Conservation (phyloP, 768 basidiomycete genomes). For the Termitomyces sp. region DNA sequence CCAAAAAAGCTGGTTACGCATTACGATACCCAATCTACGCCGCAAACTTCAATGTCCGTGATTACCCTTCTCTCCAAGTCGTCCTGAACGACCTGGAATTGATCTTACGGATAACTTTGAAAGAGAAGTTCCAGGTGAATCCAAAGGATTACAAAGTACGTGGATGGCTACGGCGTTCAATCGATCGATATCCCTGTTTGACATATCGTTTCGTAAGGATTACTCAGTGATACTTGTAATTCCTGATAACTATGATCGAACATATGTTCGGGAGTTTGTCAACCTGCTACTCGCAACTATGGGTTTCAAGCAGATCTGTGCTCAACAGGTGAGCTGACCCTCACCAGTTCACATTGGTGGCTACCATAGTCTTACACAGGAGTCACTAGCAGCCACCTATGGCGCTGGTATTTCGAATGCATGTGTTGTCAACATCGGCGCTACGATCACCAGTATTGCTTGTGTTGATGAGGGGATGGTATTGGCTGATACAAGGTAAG, state of each 20-base stretch:
- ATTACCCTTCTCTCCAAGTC: constrained; percentile 67
- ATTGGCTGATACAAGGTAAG: constrained; percentile 79
- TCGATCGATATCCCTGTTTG: not conserved
- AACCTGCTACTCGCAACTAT: constrained; percentile 69
- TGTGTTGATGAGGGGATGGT: constrained; percentile 95
- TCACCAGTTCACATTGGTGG: not conserved
- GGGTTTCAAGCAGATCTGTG: constrained; percentile 91
- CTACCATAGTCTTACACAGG: constrained; percentile 38
- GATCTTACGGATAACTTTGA: constrained; percentile 59
- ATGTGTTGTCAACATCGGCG: constrained; percentile 94
- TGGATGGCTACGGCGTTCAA: not conserved
- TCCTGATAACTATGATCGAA: constrained; percentile 86
- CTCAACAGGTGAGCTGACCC: constrained; percentile 66
- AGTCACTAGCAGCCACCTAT: constrained; percentile 89
- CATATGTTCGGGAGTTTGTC: constrained; percentile 75
- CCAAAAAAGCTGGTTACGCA: constrained; percentile 60
- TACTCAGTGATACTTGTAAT: constrained; percentile 86
- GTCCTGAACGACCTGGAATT: constrained; percentile 74
- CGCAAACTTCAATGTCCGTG: constrained; percentile 76
- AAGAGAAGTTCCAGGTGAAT: constrained; percentile 52
- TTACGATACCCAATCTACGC: constrained; percentile 80
- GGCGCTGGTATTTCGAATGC: constrained; percentile 93
- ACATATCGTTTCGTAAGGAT: constrained; percentile 41
- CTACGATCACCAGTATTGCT: constrained; percentile 75
- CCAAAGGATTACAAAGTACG: constrained; percentile 55